These are phyloP conservation scores for Ottelia alismoides DNA, from an alignment of 106 monocot genomes.

Conservation along the genomic window DNA sequence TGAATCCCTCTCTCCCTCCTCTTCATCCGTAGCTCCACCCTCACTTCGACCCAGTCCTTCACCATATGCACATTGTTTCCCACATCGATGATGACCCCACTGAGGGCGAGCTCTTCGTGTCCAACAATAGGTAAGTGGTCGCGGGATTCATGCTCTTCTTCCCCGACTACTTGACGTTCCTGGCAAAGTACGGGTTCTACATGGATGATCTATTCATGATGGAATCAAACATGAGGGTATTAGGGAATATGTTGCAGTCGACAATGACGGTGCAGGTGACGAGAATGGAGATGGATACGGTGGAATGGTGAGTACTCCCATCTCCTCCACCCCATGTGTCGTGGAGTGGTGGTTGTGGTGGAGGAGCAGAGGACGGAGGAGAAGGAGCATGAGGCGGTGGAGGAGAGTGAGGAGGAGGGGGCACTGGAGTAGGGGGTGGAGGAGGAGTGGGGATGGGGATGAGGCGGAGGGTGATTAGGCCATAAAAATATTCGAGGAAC, in stretches of 20 bases:
- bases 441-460: constrained; percentile 22
- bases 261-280: constrained; percentile 66
- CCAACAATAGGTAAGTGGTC: constrained; percentile 16
- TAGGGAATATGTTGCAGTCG: constrained; percentile 74
- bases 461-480: too few species aligned
- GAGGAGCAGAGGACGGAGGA: too few species aligned
- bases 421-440: constrained; percentile 66
- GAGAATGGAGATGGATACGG: constrained; percentile 55
- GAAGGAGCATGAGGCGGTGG: constrained; percentile 45
- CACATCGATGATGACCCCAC: constrained; percentile 53
- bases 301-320: constrained; percentile 87
- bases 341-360: too few species aligned
- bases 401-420: constrained; percentile 75
- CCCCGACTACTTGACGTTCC: constrained; percentile 79
- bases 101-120: constrained; percentile 16
- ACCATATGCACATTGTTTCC: constrained; percentile 22
- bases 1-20: constrained; percentile 17
- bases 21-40: constrained; percentile 10
- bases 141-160: constrained; percentile 86
- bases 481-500: too few species aligned
- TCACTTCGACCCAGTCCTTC: constrained; percentile 5
- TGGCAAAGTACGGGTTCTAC: constrained; percentile 71
- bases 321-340: too few species aligned
- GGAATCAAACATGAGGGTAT: constrained; percentile 52
- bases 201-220: constrained; percentile 82